phyloP scores from a whole-genome alignment of 805 yeast species.

The Zygosaccharomyces kombuchaensis region DNA sequence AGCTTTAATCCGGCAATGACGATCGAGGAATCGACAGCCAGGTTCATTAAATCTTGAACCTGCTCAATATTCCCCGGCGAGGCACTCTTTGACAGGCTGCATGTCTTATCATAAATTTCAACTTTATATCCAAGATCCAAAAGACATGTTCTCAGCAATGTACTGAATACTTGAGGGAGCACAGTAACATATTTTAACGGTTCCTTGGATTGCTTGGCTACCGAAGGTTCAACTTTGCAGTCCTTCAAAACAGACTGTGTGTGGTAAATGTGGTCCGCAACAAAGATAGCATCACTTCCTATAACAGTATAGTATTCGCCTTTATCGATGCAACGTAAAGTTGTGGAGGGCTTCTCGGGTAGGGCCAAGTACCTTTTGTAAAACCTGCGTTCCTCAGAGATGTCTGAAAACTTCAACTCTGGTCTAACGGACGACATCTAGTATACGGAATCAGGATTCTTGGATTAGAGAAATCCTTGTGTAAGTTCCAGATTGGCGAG shows the following conservation, averaged over 20 bases:
- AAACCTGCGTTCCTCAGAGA: constrained; percentile 46
- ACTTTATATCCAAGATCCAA: constrained; percentile 70
- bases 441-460: not conserved
- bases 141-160: constrained; percentile 60
- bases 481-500: not conserved
- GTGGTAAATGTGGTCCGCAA: constrained; percentile 80
- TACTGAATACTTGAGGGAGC: constrained; percentile 67
- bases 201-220: constrained; percentile 38
- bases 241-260: constrained; percentile 77
- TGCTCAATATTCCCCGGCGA: constrained; percentile 87
- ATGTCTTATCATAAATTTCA: constrained; percentile 69
- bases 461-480: not conserved
- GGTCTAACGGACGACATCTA: constrained; percentile 42
- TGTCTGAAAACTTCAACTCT: constrained; percentile 54
- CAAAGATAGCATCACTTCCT: constrained; percentile 70
- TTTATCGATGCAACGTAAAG: constrained; percentile 72
- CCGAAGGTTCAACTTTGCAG: constrained; percentile 28
- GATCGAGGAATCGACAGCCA: constrained; percentile 46
- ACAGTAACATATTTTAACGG: constrained; percentile 58
- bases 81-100: constrained; percentile 57
- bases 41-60: constrained; percentile 63
- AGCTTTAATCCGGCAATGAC: constrained; percentile 45
- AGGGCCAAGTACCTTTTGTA: constrained; percentile 46
- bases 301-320: constrained; percentile 77
- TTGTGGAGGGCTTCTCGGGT: constrained; percentile 45